A percentile compares a stretch with the other conserved stretches of the same genome.
These are phyloP conservation scores for Biscogniauxia sp. DNA, from an alignment of 2,329 filamentous ascomycete genomes.

Conservation along the genomic window DNA sequence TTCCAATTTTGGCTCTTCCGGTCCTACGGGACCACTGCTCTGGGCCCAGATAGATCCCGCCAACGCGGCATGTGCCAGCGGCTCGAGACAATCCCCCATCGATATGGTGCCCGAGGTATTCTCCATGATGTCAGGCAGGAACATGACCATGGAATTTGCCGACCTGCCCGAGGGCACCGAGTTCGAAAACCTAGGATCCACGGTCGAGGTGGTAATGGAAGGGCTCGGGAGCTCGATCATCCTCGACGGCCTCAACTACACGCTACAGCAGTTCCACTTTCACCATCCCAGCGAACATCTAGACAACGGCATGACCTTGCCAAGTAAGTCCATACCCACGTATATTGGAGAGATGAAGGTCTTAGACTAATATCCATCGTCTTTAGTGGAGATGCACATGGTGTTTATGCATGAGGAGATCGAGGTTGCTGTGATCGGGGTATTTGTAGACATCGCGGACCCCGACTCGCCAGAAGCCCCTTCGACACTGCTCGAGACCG, in stretches of 20 bases:
- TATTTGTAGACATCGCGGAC: slow-evolving; percentile 41
- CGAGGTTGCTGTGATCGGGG: slow-evolving; percentile 43
- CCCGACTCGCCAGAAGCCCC: slow-evolving; percentile 36
- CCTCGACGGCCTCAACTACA: slow-evolving; percentile 35
- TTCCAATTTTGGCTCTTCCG: slow-evolving; percentile 33
- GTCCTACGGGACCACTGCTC: slow-evolving; percentile 31
- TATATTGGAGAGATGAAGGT: background rate
- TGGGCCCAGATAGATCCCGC: slow-evolving; percentile 36
- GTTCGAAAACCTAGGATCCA: slow-evolving; percentile 58
- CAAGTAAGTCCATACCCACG: slow-evolving; percentile 33
- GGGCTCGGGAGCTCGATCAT: slow-evolving; percentile 37
- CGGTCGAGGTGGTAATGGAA: slow-evolving; percentile 53
- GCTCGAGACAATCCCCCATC: slow-evolving; percentile 57
- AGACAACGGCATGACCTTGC: slow-evolving; percentile 43
- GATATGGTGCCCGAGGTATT: slow-evolving; percentile 43
- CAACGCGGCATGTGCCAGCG: slow-evolving; percentile 50
- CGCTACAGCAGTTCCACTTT: slow-evolving; percentile 48
- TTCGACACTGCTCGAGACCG: slow-evolving; percentile 44
- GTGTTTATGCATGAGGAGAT: slow-evolving; percentile 48
- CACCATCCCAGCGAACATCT: slow-evolving; percentile 50
- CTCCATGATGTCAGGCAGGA: slow-evolving; percentile 29
- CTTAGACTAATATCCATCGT: slow-evolving; percentile 1
- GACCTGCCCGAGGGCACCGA: slow-evolving; percentile 41
- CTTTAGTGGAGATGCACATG: slow-evolving; percentile 55
- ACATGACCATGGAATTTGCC: slow-evolving; percentile 40